These are phyloP conservation scores for Suillus placidus DNA, from an alignment of 768 basidiomycete species.

Conservation along the genomic window DNA sequence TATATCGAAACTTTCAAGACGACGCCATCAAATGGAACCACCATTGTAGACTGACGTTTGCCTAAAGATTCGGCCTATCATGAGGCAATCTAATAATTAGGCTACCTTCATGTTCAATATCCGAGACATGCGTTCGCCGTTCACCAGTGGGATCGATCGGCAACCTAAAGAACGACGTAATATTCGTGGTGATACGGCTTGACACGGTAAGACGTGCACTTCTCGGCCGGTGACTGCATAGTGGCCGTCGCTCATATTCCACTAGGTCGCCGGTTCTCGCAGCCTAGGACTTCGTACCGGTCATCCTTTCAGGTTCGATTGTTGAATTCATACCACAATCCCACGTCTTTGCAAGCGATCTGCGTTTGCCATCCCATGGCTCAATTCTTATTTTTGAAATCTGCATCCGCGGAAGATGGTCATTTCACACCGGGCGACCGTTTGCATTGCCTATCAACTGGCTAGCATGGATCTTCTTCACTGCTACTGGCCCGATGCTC, in stretches of 20 bases:
- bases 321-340: neutral
- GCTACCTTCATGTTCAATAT: neutral
- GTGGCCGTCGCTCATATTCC: neutral
- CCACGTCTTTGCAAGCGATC: neutral
- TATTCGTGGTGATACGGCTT: neutral
- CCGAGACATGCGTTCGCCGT: neutral
- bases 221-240: neutral
- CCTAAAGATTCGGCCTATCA: neutral
- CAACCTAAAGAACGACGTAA: neutral
- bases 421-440: neutral
- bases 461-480: neutral
- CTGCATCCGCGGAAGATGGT: neutral
- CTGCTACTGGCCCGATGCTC: neutral
- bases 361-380: neutral
- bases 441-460: neutral
- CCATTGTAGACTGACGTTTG: neutral
- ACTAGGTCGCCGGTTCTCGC: neutral
- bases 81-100: neutral
- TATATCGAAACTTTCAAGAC: neutral
- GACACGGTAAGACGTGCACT: neutral
- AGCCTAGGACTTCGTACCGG: neutral
- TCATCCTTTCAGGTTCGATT: neutral
- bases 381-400: neutral
- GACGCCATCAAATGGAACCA: neutral
- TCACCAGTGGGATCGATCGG: neutral